Conservation (phyloP, 805 yeast genomes). For the Candida multigemmis region DNA sequence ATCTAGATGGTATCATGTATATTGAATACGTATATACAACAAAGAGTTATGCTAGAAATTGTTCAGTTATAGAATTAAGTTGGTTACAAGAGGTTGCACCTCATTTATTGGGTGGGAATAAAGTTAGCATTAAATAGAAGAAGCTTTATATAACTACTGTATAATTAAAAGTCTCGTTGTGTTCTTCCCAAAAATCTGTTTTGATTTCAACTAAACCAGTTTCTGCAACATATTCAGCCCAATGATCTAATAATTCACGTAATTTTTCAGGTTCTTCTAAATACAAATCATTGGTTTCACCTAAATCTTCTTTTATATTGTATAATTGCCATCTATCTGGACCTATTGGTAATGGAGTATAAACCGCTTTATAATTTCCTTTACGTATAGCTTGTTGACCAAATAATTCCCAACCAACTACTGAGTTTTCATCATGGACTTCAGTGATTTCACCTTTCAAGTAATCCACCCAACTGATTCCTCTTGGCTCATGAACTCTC, state of each 20-base stretch:
- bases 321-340: slow-evolving; percentile 42
- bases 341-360: slow-evolving; percentile 41
- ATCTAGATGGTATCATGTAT: slow-evolving; percentile 84
- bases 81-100: slow-evolving; percentile 86
- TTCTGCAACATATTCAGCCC: slow-evolving; percentile 45
- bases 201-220: slow-evolving; percentile 36
- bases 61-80: slow-evolving; percentile 67
- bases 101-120: slow-evolving; percentile 41
- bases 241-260: slow-evolving; percentile 33
- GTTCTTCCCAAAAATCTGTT: too few relatives aligned
- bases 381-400: slow-evolving; percentile 48
- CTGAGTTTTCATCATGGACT: slow-evolving; percentile 33
- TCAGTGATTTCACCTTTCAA: slow-evolving; percentile 14
- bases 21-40: slow-evolving; percentile 90
- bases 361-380: slow-evolving; percentile 40
- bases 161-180: too few relatives aligned
- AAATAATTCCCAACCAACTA: slow-evolving; percentile 50
- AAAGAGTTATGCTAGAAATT: slow-evolving; percentile 86
- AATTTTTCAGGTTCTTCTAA: slow-evolving; percentile 24
- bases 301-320: slow-evolving; percentile 35
- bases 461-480: slow-evolving; percentile 36
- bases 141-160: too few relatives aligned
- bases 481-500: slow-evolving; percentile 34
- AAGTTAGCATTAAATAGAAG: slow-evolving; percentile 18
- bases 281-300: slow-evolving; percentile 42